Conservation (phyloP, 345 rosid species). For the Abelmoschus esculentus region DNA sequence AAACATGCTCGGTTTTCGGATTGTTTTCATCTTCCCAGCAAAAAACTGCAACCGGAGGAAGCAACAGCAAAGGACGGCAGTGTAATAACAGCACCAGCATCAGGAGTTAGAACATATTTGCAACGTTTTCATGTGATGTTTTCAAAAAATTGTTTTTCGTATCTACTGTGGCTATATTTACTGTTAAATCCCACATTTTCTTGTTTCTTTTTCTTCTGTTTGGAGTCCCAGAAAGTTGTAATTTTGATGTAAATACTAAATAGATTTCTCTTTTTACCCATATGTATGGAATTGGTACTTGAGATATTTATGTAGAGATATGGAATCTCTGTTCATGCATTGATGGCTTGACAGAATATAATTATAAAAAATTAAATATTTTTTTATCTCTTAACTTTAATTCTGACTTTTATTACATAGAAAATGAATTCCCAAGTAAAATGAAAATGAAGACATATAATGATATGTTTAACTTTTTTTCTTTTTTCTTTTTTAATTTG, state of each 20-base stretch:
- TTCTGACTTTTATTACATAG: too few relatives aligned
- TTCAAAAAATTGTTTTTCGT: not conserved
- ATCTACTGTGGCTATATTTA: not conserved
- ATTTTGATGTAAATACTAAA: constrained; percentile 1
- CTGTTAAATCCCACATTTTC: not conserved
- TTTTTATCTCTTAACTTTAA: too few relatives aligned
- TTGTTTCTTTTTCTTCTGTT: too few relatives aligned
- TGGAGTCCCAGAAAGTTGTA: too few relatives aligned
- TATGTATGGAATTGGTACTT: not conserved
- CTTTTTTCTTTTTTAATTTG: too few relatives aligned
- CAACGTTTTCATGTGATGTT: too few relatives aligned
- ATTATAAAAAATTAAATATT: too few relatives aligned
- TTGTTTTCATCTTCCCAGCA: not conserved
- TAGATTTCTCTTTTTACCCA: not conserved
- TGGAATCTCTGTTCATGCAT: not conserved
- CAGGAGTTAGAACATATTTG: not conserved
- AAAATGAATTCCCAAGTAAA: too few relatives aligned
- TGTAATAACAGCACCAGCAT: not conserved
- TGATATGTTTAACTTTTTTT: too few relatives aligned
- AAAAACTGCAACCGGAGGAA: not conserved
- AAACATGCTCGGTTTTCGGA: not conserved
- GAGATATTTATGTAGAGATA: not conserved
- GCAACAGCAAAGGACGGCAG: not conserved
- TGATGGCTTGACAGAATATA: not conserved
- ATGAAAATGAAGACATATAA: too few relatives aligned